Conservation (phyloP, 2,329 filamentous ascomycete genomes). For the Apiospora hydei region DNA sequence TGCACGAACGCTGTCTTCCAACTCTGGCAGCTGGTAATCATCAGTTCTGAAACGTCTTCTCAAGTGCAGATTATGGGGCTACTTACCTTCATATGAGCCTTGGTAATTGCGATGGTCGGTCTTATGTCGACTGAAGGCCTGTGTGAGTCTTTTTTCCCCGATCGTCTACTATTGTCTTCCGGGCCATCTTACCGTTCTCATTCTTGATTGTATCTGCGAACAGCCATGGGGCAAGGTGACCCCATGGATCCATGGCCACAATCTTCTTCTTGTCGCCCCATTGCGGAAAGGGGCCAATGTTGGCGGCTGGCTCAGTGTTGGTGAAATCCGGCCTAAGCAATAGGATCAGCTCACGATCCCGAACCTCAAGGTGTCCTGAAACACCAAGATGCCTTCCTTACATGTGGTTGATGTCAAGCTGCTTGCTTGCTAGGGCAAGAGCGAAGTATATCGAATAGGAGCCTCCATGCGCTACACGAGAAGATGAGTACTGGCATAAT, state of each 20-base stretch:
- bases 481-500: conserved; percentile 16
- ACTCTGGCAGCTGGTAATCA: conserved; percentile 73
- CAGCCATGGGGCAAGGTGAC: conserved; percentile 84
- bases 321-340: conserved; percentile 64
- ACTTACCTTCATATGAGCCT: conserved; percentile 83
- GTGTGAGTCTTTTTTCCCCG: background rate
- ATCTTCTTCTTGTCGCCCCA: conserved; percentile 95
- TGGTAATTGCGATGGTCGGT: conserved; percentile 90
- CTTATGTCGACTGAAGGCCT: conserved; percentile 73
- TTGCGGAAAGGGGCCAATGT: conserved; percentile 86
- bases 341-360: background rate
- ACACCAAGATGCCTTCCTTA: conserved; percentile 38
- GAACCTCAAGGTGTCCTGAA: background rate
- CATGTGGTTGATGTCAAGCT: conserved; percentile 83
- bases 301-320: conserved; percentile 90
- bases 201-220: conserved; percentile 81
- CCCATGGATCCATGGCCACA: conserved; percentile 95
- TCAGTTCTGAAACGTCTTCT: conserved; percentile 27
- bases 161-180: conserved; percentile 6
- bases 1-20: conserved; percentile 84
- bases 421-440: conserved; percentile 88
- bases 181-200: conserved; percentile 63
- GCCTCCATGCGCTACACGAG: conserved; percentile 65
- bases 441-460: conserved; percentile 97
- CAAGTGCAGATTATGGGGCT: background rate